Evolutionary conservation across 176 grass and related monocot genomes (phyloP).

Genomic region (Alopecurus myosuroides): DNA sequence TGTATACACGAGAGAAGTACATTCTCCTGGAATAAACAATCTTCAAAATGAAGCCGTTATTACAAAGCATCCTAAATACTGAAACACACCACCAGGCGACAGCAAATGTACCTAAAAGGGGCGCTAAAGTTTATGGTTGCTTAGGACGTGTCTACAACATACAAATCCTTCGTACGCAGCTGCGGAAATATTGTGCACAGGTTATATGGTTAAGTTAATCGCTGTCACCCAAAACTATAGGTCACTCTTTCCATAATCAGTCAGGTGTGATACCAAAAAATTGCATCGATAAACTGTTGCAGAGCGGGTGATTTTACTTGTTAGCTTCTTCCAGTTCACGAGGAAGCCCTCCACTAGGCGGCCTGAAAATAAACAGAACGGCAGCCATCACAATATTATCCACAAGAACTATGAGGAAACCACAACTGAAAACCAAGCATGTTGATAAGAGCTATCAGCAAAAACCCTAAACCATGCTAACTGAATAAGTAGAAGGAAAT

Average conservation of each 20-base stretch:
- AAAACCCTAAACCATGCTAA: not conserved
- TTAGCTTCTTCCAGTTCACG: conserved; percentile 58
- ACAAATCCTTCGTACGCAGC: not conserved
- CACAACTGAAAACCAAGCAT: not conserved
- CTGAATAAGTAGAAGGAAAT: conserved; percentile 7
- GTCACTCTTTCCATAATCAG: not conserved
- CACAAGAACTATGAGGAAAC: conserved; percentile 4
- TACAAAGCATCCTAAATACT: not conserved
- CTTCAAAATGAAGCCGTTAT: not conserved
- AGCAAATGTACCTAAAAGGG: conserved; percentile 2
- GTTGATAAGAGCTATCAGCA: not conserved
- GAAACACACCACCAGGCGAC: not conserved
- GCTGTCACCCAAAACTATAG: not conserved
- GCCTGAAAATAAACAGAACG: conserved; percentile 61
- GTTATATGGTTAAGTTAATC: not conserved
- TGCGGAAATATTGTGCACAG: not conserved
- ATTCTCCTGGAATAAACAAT: conserved; percentile 11
- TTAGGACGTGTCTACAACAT: not conserved
- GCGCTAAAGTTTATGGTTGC: not conserved
- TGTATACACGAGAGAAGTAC: not conserved
- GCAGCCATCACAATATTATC: not conserved
- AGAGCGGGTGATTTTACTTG: conserved; percentile 9
- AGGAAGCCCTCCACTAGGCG: conserved; percentile 73
- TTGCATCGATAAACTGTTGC: not conserved
- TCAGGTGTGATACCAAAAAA: conserved; percentile 9